Evolutionary conservation across 768 basidiomycete genomes (phyloP).

Genomic region (Chalciporus sphaerocephalus): DNA sequence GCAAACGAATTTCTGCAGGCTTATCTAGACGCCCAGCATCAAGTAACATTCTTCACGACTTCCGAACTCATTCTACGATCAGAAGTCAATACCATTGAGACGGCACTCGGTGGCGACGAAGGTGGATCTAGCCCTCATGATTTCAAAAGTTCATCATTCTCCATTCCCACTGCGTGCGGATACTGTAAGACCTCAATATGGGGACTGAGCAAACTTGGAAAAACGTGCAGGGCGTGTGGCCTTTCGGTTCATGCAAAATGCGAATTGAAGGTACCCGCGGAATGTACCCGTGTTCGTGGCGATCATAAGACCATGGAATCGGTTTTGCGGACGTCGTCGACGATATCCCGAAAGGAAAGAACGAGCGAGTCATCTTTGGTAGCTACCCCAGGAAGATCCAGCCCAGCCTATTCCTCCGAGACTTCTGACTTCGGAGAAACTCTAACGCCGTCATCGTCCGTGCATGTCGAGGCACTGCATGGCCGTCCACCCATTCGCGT

Average conservation of each 20-base stretch:
- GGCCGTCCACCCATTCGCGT: conserved; percentile 53
- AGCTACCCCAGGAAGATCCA: conserved; percentile 5
- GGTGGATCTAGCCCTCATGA: conserved; percentile 67
- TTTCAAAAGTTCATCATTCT: conserved; percentile 84
- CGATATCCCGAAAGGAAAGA: conserved; percentile 30
- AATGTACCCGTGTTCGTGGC: conserved; percentile 44
- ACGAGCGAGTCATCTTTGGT: conserved; percentile 16
- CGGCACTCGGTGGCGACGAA: conserved; percentile 69
- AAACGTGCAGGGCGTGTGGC: conserved; percentile 75
- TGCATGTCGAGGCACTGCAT: conserved; percentile 37
- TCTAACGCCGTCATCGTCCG: conserved; percentile 57
- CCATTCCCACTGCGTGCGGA: conserved; percentile 76
- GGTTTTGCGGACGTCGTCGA: conserved; percentile 31
- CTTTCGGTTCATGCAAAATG: conserved; percentile 81
- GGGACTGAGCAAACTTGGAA: conserved; percentile 84
- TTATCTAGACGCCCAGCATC: conserved; percentile 60
- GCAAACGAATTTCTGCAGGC: conserved; percentile 37
- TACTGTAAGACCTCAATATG: conserved; percentile 87
- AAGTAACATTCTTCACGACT: conserved; percentile 48
- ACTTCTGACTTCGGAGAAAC: conserved; percentile 15
- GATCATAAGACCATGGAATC: conserved; percentile 23
- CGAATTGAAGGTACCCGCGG: conserved; percentile 72
- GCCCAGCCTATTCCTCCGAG: conserved; percentile 5
- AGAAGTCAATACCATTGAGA: conserved; percentile 59
- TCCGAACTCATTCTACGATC: conserved; percentile 55